Evolutionary conservation across 768 basidiomycete species (phyloP).

Genomic region (Cystofilobasidium capitatum): DNA sequence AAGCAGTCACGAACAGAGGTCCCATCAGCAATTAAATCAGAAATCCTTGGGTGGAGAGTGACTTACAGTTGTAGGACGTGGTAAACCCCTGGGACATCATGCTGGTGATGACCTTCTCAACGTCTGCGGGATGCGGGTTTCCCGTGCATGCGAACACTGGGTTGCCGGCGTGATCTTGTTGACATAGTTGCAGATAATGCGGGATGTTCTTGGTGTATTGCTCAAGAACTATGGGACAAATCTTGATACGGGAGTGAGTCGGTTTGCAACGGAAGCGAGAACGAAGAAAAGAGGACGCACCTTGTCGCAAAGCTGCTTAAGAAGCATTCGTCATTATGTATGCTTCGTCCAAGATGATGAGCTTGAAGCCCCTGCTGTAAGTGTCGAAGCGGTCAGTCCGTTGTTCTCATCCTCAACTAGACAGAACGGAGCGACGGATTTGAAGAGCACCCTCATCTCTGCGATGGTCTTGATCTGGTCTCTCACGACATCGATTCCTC

Average conservation of each 20-base stretch:
- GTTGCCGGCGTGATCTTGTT: slow-evolving; percentile 98
- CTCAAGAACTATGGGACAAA: slow-evolving; percentile 61
- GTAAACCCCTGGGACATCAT: slow-evolving; percentile 97
- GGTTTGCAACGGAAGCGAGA: neutral
- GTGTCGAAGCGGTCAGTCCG: too few relatives aligned
- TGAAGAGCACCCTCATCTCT: slow-evolving; percentile 73
- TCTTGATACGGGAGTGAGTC: neutral
- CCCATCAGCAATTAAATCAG: too few relatives aligned
- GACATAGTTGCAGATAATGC: slow-evolving; percentile 99
- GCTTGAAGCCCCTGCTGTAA: slow-evolving; percentile 85
- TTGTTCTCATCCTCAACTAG: too few relatives aligned
- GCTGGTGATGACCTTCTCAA: slow-evolving; percentile 81
- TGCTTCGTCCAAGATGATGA: slow-evolving; percentile 96
- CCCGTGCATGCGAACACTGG: slow-evolving; percentile 96
- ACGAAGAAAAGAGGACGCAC: slow-evolving; percentile 32
- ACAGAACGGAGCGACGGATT: slow-evolving; percentile 36
- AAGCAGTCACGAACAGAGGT: too few relatives aligned
- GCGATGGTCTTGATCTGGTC: slow-evolving; percentile 99
- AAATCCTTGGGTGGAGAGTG: too few relatives aligned
- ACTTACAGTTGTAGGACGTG: slow-evolving; percentile 55
- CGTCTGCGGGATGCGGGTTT: slow-evolving; percentile 91
- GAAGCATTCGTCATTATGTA: slow-evolving; percentile 99
- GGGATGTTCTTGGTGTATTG: slow-evolving; percentile 98
- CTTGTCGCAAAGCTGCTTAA: slow-evolving; percentile 85
- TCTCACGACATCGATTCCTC: slow-evolving; percentile 95